Percentiles rank a stretch among this genome's conserved stretches.
Conservation (phyloP, 2,329 filamentous ascomycete species). For the Nigrospora osmanthi region DNA sequence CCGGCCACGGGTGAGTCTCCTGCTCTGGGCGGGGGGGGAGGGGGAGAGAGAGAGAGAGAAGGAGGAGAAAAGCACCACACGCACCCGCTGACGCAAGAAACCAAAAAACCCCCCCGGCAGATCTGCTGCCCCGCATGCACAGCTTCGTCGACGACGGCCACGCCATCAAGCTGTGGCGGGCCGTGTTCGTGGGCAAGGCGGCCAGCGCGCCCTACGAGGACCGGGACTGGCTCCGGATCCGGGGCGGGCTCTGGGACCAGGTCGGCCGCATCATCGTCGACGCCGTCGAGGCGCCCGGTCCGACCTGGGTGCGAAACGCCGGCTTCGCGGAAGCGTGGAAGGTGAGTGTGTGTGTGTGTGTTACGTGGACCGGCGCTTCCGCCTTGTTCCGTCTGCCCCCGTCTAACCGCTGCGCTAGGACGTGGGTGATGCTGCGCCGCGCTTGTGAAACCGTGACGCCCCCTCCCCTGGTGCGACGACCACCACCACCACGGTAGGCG, state of each 20-base stretch:
- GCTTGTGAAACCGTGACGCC: too few species aligned
- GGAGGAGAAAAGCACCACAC: too few species aligned
- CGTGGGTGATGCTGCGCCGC: too few species aligned
- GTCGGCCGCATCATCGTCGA: constrained; percentile 56
- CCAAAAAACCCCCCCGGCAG: too few species aligned
- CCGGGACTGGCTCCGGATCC: constrained; percentile 42
- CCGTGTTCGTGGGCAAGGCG: constrained; percentile 56
- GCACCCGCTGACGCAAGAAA: neutral
- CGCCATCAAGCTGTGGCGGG: constrained; percentile 64
- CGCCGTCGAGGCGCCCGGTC: constrained; percentile 43
- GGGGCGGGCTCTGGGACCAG: constrained; percentile 50
- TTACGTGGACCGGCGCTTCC: too few species aligned
- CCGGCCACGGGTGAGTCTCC: constrained; percentile 31
- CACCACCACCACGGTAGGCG: too few species aligned
- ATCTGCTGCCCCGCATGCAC: constrained; percentile 39
- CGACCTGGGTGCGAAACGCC: constrained; percentile 51
- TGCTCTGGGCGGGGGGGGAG: too few species aligned
- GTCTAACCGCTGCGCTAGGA: too few species aligned
- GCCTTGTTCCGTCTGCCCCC: too few species aligned
- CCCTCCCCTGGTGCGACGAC: too few species aligned
- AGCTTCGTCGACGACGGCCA: constrained; percentile 69
- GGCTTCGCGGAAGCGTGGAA: constrained; percentile 63
- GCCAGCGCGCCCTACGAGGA: constrained; percentile 36
- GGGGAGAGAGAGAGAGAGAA: too few species aligned
- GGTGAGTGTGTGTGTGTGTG: too few species aligned